Evolutionary conservation across 176 grass and related monocot genomes (phyloP).

Genomic region (Aechmea fasciata): DNA sequence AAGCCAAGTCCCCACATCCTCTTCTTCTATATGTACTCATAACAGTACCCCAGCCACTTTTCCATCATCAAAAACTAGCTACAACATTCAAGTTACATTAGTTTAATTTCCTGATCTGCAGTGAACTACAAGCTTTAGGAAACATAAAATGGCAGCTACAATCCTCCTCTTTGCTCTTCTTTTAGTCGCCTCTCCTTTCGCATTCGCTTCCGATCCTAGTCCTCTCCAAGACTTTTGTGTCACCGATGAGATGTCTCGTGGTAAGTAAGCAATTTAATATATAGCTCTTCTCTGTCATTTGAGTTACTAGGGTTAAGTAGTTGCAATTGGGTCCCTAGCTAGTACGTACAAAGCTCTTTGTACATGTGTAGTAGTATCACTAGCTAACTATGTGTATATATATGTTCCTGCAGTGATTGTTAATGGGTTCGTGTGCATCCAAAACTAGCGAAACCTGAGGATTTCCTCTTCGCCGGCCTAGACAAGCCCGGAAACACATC

Average conservation of each 20-base stretch:
- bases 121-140: too few species aligned
- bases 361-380: too few species aligned
- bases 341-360: too few species aligned
- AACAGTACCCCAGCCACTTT: too few species aligned
- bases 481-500: slow-evolving; percentile 16
- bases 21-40: too few species aligned
- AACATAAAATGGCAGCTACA: background rate
- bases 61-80: too few species aligned
- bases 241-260: background rate
- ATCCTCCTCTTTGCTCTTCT: background rate
- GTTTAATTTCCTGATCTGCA: too few species aligned
- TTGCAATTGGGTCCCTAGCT: too few species aligned
- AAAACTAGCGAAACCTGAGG: slow-evolving; percentile 2
- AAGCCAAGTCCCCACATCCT: too few species aligned
- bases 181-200: background rate
- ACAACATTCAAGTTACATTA: too few species aligned
- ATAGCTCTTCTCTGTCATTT: too few species aligned
- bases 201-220: background rate
- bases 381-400: background rate
- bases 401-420: slow-evolving; percentile 16
- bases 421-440: slow-evolving; percentile 27
- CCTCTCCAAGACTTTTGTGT: slow-evolving; percentile 7
- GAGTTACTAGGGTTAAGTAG: too few species aligned
- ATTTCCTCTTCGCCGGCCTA: slow-evolving; percentile 32
- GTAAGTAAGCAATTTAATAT: background rate